phyloP scores from a whole-genome alignment of 768 basidiomycete species.

The Dacryopinax spathularia region DNA sequence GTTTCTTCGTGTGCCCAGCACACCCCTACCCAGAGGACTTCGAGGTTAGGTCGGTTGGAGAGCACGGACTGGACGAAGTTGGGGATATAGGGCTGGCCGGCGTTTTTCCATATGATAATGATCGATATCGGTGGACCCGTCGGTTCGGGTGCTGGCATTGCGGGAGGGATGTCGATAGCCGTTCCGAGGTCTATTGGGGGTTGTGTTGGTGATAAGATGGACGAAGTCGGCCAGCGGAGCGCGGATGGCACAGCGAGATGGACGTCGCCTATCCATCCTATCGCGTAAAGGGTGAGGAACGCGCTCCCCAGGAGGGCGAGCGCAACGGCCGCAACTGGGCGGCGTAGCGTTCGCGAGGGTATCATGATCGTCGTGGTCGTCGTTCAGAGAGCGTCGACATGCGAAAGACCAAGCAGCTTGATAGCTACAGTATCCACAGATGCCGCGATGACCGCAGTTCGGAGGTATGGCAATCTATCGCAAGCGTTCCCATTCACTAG shows the following conservation, averaged over 20 bases:
- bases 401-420: too few relatives aligned
- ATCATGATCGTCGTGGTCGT: background rate
- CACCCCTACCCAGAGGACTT: conserved; percentile 3
- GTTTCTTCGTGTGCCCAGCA: background rate
- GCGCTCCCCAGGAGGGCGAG: background rate
- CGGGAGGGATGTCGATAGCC: background rate
- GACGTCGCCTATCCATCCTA: background rate
- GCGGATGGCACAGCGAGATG: background rate
- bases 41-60: background rate
- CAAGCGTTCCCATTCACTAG: too few relatives aligned
- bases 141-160: background rate
- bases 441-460: too few relatives aligned
- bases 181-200: background rate
- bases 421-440: too few relatives aligned
- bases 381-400: background rate
- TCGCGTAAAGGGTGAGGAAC: background rate
- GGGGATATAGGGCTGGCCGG: background rate
- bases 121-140: background rate
- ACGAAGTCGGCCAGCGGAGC: background rate
- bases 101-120: conserved; percentile 1
- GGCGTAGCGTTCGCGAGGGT: background rate
- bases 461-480: too few relatives aligned
- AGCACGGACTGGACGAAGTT: conserved; percentile 1
- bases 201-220: background rate
- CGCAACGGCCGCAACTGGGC: background rate